A percentile compares a stretch with the other conserved stretches of the same genome.
These are phyloP conservation scores for Testicularia cyperi DNA, from an alignment of 1,284 basidiomycete genomes.

Conservation along the genomic window DNA sequence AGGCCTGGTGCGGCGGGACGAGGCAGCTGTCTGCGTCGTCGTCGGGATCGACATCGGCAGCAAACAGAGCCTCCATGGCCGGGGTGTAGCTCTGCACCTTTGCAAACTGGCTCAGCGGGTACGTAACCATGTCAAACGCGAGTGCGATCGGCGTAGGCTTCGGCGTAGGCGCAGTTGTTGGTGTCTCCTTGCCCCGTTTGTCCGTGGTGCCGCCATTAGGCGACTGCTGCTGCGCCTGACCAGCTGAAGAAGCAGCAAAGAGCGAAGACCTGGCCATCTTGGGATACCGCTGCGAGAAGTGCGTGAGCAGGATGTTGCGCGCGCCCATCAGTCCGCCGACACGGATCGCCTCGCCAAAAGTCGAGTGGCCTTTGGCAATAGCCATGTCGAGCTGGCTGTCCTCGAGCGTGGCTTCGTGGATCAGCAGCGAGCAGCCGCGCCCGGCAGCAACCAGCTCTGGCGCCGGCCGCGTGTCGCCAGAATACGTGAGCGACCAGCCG, in stretches of 20 bases:
- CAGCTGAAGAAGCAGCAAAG: background rate
- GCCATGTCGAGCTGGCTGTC: constrained; percentile 71
- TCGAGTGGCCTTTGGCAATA: constrained; percentile 78
- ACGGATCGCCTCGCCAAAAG: constrained; percentile 80
- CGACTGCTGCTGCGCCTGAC: no score
- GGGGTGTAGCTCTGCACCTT: constrained; percentile 74
- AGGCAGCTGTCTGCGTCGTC: constrained; percentile 60
- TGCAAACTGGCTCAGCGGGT: constrained; percentile 77
- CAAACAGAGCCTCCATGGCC: constrained; percentile 71
- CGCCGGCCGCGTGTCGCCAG: constrained; percentile 84
- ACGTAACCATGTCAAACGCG: constrained; percentile 77
- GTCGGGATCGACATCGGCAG: constrained; percentile 67
- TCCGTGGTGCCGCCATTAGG: no score
- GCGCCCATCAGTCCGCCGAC: constrained; percentile 76
- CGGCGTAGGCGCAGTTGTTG: no score
- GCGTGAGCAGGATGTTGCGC: constrained; percentile 79
- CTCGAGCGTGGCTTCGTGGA: constrained; percentile 90
- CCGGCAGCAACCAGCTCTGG: constrained; percentile 71
- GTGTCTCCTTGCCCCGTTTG: no score
- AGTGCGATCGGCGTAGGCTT: constrained; percentile 64
- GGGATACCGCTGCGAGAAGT: constrained; percentile 92
- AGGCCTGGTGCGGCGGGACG: no score
- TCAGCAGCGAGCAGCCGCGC: constrained; percentile 73
- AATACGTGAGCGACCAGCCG: constrained; percentile 63
- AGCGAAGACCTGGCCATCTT: constrained; percentile 69